Percentiles rank a stretch among this genome's conserved stretches.
Conservation (phyloP, 495 filamentous ascomycete species). For the Penicillium coprophilum region DNA sequence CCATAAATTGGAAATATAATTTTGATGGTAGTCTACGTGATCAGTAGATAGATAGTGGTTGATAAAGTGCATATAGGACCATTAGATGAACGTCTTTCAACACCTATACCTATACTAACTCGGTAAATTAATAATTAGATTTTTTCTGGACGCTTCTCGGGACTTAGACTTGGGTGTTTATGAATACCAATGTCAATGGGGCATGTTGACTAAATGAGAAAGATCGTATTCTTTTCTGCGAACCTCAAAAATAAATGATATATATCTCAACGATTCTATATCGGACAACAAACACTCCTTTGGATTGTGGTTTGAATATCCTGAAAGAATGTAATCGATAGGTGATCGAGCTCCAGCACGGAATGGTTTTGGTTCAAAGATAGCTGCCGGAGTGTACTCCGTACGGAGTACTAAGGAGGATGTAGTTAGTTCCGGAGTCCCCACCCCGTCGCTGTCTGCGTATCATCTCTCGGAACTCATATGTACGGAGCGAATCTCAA, state of each 20-base stretch:
- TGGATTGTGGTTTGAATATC: too few relatives aligned
- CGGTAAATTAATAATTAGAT: too few relatives aligned
- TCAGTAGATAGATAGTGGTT: not conserved
- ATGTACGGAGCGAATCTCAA: not conserved
- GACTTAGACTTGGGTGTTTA: too few relatives aligned
- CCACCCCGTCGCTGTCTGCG: not conserved
- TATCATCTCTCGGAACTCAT: not conserved
- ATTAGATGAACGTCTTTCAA: too few relatives aligned
- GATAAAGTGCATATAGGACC: not conserved
- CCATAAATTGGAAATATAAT: not conserved
- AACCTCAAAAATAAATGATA: too few relatives aligned
- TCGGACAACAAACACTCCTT: too few relatives aligned
- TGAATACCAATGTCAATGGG: too few relatives aligned
- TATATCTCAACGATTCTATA: too few relatives aligned
- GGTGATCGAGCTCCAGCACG: not conserved
- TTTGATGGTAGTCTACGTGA: not conserved
- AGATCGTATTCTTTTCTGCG: too few relatives aligned
- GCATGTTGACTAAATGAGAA: too few relatives aligned
- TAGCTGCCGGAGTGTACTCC: not conserved
- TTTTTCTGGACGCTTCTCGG: too few relatives aligned
- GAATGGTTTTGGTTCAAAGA: not conserved
- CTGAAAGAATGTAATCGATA: not conserved
- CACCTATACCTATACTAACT: too few relatives aligned
- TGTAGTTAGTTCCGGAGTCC: not conserved
- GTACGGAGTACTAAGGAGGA: not conserved